Evolutionary conservation across 495 filamentous ascomycete species (phyloP), one percentile per base, ranked within the genome.

Genomic region (Penicillium canescens): DNA sequence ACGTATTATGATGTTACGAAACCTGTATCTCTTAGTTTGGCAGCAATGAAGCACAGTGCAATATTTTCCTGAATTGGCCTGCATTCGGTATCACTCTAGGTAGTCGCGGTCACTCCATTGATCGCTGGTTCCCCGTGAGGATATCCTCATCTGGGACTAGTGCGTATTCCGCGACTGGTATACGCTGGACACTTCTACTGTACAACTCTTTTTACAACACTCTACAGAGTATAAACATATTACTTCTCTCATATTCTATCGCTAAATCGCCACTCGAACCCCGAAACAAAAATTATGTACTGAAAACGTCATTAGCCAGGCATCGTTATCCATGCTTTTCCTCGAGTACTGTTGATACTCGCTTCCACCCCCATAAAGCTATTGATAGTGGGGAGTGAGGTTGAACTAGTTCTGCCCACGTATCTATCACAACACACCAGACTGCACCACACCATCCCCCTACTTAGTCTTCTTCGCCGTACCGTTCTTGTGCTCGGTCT

Each of bases 401-500:
- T 62, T 59, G 57, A 64, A 58, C 56, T 57, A 37, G 42, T 41
- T 13, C n/a, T 51, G 52, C 41, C 18, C 42, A 63, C 49, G 54
- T 46, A 28, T 35, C 35, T 28, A 43, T 2, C 31, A 33, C 28
- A n/a, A 45, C 13, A 21, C 35, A 11, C 11, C 11, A 6, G 35
- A 35, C 33, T 40, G 20, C 34, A 18, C 41, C 4, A 10, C 12
- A 33, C 10, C 20, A 9, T n/a, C 16, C 6, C 38, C 44, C 55
- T 59, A 73, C 42, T 57, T 48, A 28, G 53, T 63, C 61, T 74
- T 74, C 64, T 77, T 77, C 37, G 57, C 54, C 26, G 54, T 51
- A 18, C 47, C 49, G 16, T 53, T 52, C 56, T 66, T 66, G 54
- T 35, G 40, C 34, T 65, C 55, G 34, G 59, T 63, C 34, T 62